These are phyloP conservation scores for Aureobasidium vineae DNA, from an alignment of 2,329 filamentous ascomycete species.

Conservation along the genomic window DNA sequence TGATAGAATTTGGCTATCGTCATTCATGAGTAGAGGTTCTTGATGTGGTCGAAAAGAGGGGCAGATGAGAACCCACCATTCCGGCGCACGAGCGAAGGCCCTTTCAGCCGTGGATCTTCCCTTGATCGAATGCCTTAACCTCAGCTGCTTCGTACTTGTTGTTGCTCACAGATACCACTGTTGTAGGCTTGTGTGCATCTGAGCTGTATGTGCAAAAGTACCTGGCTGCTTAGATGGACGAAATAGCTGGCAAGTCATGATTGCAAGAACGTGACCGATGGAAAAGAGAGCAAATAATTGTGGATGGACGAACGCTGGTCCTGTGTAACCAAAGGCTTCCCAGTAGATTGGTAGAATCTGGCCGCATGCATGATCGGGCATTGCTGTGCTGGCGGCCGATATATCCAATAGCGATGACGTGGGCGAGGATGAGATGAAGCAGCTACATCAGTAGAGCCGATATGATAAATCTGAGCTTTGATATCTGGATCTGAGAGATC, in stretches of 20 bases:
- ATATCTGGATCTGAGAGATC: too few relatives aligned
- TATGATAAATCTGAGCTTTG: too few relatives aligned
- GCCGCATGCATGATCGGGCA: slow-evolving; percentile 9
- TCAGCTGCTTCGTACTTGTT: not conserved
- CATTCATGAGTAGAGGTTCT: not conserved
- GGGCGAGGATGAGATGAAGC: not conserved
- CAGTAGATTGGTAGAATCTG: slow-evolving; percentile 13
- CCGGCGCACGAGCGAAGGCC: slow-evolving; percentile 16
- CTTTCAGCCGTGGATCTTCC: slow-evolving; percentile 10
- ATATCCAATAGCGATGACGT: slow-evolving; percentile 10
- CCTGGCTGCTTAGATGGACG: not conserved
- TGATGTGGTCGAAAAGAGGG: not conserved
- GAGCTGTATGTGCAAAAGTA: not conserved
- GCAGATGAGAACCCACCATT: slow-evolving; percentile 11
- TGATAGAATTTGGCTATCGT: not conserved
- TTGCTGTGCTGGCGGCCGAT: slow-evolving; percentile 17
- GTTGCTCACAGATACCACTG: not conserved
- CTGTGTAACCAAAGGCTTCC: slow-evolving; percentile 18
- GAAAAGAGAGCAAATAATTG: not conserved
- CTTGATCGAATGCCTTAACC: not conserved
- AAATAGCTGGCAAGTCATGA: slow-evolving; percentile 1
- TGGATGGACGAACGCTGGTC: slow-evolving; percentile 5
- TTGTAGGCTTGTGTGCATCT: not conserved
- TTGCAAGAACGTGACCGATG: not conserved
- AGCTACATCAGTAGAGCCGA: too few relatives aligned